Percentiles rank a stretch among this genome's conserved stretches.
Conservation (phyloP, 1,284 basidiomycete species). For the Melampsora larici-populina region DNA sequence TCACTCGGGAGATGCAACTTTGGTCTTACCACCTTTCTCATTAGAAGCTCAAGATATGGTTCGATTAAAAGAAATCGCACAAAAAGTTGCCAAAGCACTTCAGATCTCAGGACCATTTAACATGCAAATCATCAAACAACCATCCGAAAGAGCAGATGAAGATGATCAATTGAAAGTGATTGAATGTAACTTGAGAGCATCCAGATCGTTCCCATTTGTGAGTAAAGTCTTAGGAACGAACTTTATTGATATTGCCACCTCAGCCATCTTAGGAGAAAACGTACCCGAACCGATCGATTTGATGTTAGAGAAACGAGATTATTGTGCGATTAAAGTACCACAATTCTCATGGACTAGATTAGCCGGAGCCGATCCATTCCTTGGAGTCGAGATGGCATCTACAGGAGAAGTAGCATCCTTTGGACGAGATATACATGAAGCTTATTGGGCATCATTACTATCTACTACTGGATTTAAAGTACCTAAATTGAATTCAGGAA, state of each 20-base stretch:
- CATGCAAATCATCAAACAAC: constrained; percentile 97
- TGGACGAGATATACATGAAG: constrained; percentile 88
- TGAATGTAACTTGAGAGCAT: constrained; percentile 96
- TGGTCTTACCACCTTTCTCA: constrained; percentile 94
- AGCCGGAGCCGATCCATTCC: constrained; percentile 88
- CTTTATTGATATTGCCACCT: constrained; percentile 91
- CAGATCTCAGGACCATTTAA: constrained; percentile 98
- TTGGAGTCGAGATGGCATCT: constrained; percentile 97
- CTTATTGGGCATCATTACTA: constrained; percentile 87
- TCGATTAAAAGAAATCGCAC: constrained; percentile 85
- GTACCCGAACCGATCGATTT: constrained; percentile 91
- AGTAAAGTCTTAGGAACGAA: constrained; percentile 96
- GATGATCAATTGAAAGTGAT: constrained; percentile 85
- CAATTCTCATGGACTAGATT: constrained; percentile 98
- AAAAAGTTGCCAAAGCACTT: constrained; percentile 91
- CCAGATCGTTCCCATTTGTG: constrained; percentile 97
- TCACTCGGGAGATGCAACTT: constrained; percentile 96
- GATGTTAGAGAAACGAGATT: constrained; percentile 85
- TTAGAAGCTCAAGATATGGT: constrained; percentile 71
- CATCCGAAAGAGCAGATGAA: constrained; percentile 61
- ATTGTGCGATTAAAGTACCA: constrained; percentile 94
- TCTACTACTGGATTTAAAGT: constrained; percentile 88
- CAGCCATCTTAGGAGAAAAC: constrained; percentile 81
- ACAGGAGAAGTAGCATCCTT: constrained; percentile 99
- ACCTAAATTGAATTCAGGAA: constrained; percentile 69